Percentiles rank a stretch among this genome's conserved stretches.
Evolutionary conservation across 352 stramenopile genomes (phyloP).

Genomic region (Pythium aristosporum): DNA sequence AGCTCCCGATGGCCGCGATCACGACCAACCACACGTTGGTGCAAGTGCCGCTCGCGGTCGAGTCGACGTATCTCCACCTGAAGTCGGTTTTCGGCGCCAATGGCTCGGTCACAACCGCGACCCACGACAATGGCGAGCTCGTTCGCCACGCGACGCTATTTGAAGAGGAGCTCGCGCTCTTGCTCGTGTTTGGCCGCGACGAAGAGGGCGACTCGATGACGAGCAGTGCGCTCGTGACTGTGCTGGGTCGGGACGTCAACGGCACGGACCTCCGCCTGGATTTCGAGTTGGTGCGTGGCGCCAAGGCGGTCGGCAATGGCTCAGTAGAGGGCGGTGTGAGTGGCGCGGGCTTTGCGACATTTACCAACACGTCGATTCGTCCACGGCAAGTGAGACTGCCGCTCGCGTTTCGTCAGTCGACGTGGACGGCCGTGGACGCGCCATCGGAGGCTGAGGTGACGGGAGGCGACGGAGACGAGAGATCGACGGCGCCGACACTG

Average conservation of each 20-base stretch:
- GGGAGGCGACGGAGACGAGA: not conserved
- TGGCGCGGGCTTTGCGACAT: slow-evolving; percentile 50
- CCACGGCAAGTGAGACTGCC: slow-evolving; percentile 58
- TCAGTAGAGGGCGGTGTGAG: slow-evolving; percentile 12
- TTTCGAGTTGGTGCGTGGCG: slow-evolving; percentile 58
- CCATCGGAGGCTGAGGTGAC: slow-evolving; percentile 5
- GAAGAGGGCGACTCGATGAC: slow-evolving; percentile 59
- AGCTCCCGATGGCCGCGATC: slow-evolving; percentile 50
- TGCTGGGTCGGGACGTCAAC: slow-evolving; percentile 44
- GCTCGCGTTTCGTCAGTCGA: slow-evolving; percentile 63
- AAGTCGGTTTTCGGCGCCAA: slow-evolving; percentile 61
- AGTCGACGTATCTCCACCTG: slow-evolving; percentile 71
- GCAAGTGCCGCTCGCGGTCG: slow-evolving; percentile 57
- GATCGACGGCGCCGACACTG: not conserved
- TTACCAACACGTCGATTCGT: slow-evolving; percentile 62
- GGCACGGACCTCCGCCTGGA: slow-evolving; percentile 40
- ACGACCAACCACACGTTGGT: slow-evolving; percentile 58
- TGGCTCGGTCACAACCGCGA: slow-evolving; percentile 46
- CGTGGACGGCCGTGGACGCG: slow-evolving; percentile 34
- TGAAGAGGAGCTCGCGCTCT: slow-evolving; percentile 68
- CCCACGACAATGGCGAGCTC: slow-evolving; percentile 65
- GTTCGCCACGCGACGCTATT: slow-evolving; percentile 75
- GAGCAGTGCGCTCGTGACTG: slow-evolving; percentile 46
- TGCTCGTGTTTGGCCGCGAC: slow-evolving; percentile 79
- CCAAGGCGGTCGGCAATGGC: slow-evolving; percentile 31